phyloP scores from a whole-genome alignment of 768 basidiomycete genomes.

The Pisolithus orientalis region DNA sequence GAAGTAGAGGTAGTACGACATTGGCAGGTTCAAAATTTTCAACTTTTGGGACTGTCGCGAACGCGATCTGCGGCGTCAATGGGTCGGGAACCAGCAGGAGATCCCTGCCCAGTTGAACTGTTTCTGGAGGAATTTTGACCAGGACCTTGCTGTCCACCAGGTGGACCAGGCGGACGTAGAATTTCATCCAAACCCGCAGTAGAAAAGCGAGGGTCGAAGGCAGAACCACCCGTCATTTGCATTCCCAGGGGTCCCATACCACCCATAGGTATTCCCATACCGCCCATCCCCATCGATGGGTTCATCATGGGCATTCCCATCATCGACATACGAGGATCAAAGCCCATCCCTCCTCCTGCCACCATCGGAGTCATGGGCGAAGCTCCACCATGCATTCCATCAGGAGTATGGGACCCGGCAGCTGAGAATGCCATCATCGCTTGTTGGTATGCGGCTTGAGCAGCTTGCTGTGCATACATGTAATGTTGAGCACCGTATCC shows the following conservation, averaged over 20 bases:
- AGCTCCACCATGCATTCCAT: conserved; percentile 31
- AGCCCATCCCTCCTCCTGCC: conserved; percentile 49
- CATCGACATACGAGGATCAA: conserved; percentile 80
- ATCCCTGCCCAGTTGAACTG: conserved; percentile 48
- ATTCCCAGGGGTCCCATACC: conserved; percentile 31
- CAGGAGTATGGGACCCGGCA: conserved; percentile 71
- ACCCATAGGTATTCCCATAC: conserved; percentile 37
- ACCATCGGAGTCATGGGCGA: conserved; percentile 48
- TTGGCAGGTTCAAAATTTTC: not conserved
- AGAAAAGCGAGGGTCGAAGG: conserved; percentile 54
- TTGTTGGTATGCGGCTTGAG: conserved; percentile 80
- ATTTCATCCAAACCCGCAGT: conserved; percentile 25
- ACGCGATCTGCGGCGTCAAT: conserved; percentile 22
- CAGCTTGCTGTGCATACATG: conserved; percentile 81
- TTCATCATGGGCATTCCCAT: conserved; percentile 72
- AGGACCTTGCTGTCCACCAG: conserved; percentile 21
- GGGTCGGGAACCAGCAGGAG: conserved; percentile 37
- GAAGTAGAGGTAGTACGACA: not conserved
- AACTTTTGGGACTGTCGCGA: conserved; percentile 23
- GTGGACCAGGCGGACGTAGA: conserved; percentile 22
- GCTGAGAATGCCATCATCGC: conserved; percentile 79
- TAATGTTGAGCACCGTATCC: conserved; percentile 59
- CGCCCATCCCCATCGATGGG: conserved; percentile 28
- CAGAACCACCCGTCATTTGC: conserved; percentile 61
- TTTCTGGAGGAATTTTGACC: conserved; percentile 37